Conservation (phyloP, 352 stramenopile genomes). For the Phytophthora vignae region DNA sequence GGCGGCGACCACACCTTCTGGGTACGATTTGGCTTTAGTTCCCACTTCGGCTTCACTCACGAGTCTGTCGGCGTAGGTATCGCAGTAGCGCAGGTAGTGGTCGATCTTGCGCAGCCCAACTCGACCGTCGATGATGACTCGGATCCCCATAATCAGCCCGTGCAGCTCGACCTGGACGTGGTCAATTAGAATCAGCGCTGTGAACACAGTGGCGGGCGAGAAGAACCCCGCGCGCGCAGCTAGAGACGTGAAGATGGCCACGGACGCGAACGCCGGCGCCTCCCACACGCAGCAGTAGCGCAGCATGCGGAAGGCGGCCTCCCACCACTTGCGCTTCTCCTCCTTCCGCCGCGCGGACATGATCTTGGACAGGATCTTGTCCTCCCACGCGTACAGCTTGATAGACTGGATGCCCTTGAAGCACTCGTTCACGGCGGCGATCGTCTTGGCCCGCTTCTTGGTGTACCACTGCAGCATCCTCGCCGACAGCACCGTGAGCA, state of each 20-base stretch:
- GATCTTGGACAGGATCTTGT: conserved; percentile 52
- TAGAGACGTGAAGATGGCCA: conserved; percentile 46
- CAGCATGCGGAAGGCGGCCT: conserved; percentile 34
- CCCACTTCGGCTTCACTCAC: background rate
- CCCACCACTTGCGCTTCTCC: conserved; percentile 35
- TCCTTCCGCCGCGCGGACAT: conserved; percentile 42
- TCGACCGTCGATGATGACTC: conserved; percentile 37
- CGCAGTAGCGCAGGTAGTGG: conserved; percentile 34
- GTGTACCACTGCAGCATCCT: conserved; percentile 41
- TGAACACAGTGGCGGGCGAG: conserved; percentile 48
- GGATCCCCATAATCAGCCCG: conserved; percentile 42
- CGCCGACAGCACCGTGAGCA: conserved; percentile 33
- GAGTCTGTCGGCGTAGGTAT: conserved; percentile 14
- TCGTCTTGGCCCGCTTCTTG: conserved; percentile 49
- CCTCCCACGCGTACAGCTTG: conserved; percentile 55
- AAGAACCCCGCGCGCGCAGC: conserved; percentile 34
- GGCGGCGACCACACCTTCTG: conserved; percentile 27
- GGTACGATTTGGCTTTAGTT: conserved; percentile 17
- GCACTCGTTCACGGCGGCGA: conserved; percentile 47
- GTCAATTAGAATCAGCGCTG: conserved; percentile 44
- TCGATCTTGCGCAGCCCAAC: conserved; percentile 35
- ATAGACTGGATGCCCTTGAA: conserved; percentile 55
- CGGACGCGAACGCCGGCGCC: conserved; percentile 40
- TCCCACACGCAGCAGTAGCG: conserved; percentile 51
- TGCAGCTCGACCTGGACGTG: conserved; percentile 46